A percentile compares a stretch with the other conserved stretches of the same genome.
phyloP scores from a whole-genome alignment of 768 basidiomycete genomes.

The Leccinum incarnatum region DNA sequence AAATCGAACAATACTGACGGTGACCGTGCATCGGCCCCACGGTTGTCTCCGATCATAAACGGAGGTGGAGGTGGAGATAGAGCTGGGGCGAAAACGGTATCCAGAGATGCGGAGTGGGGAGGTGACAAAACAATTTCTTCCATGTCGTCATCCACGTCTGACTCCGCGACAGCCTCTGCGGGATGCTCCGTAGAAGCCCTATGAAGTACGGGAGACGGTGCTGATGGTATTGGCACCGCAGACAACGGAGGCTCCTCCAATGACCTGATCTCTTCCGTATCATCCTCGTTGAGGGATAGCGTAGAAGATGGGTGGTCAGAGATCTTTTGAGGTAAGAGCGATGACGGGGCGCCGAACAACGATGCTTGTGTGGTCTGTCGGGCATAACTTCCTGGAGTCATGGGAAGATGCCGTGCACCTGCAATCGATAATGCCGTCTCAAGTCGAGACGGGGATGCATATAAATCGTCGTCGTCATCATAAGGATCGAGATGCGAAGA shows the following conservation, averaged over 20 bases:
- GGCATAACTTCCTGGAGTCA: slow-evolving; percentile 8
- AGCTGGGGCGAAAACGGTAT: not conserved
- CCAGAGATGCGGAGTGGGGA: slow-evolving; percentile 1
- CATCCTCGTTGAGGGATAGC: not conserved
- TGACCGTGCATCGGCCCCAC: slow-evolving; percentile 4
- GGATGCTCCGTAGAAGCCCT: not conserved
- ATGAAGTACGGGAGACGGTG: slow-evolving; percentile 1
- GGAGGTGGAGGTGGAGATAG: slow-evolving; percentile 15
- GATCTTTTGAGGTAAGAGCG: slow-evolving; percentile 24
- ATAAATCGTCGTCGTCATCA: slow-evolving; percentile 48
- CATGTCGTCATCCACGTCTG: slow-evolving; percentile 38
- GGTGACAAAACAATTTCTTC: slow-evolving; percentile 30
- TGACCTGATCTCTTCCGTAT: not conserved
- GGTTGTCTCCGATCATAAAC: slow-evolving; percentile 14
- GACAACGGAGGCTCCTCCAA: slow-evolving; percentile 5
- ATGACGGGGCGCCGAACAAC: slow-evolving; percentile 38
- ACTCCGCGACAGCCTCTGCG: slow-evolving; percentile 4
- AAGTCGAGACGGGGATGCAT: slow-evolving; percentile 53
- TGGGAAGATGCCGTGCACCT: slow-evolving; percentile 45
- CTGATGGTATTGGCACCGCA: slow-evolving; percentile 2
- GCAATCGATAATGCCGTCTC: slow-evolving; percentile 68
- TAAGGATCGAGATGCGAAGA: slow-evolving; percentile 1
- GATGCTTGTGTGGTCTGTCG: slow-evolving; percentile 20
- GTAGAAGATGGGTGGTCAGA: not conserved
- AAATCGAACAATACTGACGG: slow-evolving; percentile 4